Evolutionary conservation across 108 stramenopile genomes (phyloP), one percentile per base, ranked within the genome.

Genomic region (Cyclotella baltica): DNA sequence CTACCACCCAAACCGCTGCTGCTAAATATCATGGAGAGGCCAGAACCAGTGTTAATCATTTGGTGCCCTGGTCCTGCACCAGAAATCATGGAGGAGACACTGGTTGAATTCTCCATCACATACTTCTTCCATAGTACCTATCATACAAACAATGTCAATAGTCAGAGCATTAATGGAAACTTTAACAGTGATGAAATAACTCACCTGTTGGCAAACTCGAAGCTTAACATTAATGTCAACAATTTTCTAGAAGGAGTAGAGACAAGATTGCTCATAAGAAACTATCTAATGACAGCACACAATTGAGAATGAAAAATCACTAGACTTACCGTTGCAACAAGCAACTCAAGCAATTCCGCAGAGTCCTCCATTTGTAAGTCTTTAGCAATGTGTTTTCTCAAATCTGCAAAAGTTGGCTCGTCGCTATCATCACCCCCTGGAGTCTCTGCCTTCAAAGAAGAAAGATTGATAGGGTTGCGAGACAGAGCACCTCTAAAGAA

Each of bases 321-420:
- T 56, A 13, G 3, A 56, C 55, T 56, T 56, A 56, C 55, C n/a
- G 55, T 25, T 23, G 91, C 94, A 58, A 89, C 85, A 18, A 95
- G 73, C 29, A 95, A 30, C 70, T 95, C 94, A 19, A 95, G 67
- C 20, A 95, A 47, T 61, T 93, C 92, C 13, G 94, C 90, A 16
- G 82, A 86, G 37, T 95, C 94, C 52, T 85, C 73, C 94, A 95
- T 95, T 83, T 94, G 91, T 53, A 95, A 75, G 43, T 95, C 90
- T 59, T 86, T 83, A 18, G 94, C 94, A 63, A 95, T 90, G 53
- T 90, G 83, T 53, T 88, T 86, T 18, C 94, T 72, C 33, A 95
- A 73, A 64, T 95, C 92, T 40, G 78, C 67, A 4, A 95, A 87
- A 1, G 87, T 87, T 2, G 94, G 92, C 68, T 94, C 93, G 29